These are phyloP conservation scores for Colletotrichum australisinense DNA, from an alignment of 2,329 filamentous ascomycete species.

Conservation along the genomic window DNA sequence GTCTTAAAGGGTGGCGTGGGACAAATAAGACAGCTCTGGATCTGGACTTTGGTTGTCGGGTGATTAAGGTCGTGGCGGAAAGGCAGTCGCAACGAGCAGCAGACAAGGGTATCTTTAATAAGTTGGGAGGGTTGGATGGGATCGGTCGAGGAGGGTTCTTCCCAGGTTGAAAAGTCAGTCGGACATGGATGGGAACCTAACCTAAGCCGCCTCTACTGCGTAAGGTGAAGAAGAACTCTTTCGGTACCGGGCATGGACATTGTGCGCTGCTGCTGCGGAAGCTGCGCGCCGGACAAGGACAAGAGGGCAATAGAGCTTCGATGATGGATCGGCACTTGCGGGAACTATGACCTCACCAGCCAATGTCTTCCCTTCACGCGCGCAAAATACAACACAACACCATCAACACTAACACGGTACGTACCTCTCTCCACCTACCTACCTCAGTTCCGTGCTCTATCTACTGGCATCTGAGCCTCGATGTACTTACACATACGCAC, in stretches of 20 bases:
- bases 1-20: constrained; percentile 18
- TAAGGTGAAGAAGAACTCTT: constrained; percentile 1
- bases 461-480: neutral
- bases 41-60: constrained; percentile 27
- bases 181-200: constrained; percentile 9
- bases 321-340: constrained; percentile 37
- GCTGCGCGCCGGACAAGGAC: constrained; percentile 4
- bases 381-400: neutral
- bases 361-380: constrained; percentile 7
- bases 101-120: constrained; percentile 30
- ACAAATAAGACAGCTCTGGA: constrained; percentile 25
- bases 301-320: constrained; percentile 16
- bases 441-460: neutral
- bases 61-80: constrained; percentile 17
- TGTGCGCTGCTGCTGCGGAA: neutral
- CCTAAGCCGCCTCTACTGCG: too few species aligned
- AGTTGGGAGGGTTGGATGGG: constrained; percentile 14
- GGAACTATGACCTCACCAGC: constrained; percentile 37
- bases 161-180: neutral
- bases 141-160: neutral
- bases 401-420: neutral
- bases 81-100: constrained; percentile 2
- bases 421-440: neutral
- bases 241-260: neutral
- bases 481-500: too few species aligned